Percentiles rank a stretch among this genome's conserved stretches.
These are phyloP conservation scores for Talaromyces funiculosus DNA, from an alignment of 2,329 filamentous ascomycete species.

Conservation along the genomic window DNA sequence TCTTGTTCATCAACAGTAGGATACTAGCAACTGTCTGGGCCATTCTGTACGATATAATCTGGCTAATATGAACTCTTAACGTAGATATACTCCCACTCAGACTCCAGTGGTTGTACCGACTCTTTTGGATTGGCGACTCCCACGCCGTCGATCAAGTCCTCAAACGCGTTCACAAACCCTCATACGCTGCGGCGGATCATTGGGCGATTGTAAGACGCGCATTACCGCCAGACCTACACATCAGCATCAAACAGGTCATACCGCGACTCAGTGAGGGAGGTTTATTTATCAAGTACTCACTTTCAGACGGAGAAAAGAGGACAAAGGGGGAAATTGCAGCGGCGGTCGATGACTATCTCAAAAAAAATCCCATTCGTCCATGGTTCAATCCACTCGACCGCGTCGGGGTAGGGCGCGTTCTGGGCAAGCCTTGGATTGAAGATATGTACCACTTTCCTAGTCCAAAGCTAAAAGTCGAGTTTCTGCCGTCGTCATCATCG, in stretches of 20 bases:
- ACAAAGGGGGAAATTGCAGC: constrained; percentile 51
- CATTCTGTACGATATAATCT: neutral
- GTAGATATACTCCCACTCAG: constrained; percentile 78
- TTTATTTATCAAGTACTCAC: constrained; percentile 80
- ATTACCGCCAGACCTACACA: constrained; percentile 55
- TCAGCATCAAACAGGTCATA: constrained; percentile 74
- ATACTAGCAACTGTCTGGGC: constrained; percentile 4
- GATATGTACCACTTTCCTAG: constrained; percentile 81
- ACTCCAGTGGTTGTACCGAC: constrained; percentile 57
- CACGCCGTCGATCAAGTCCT: constrained; percentile 46
- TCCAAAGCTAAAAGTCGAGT: constrained; percentile 72
- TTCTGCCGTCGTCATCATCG: constrained; percentile 57
- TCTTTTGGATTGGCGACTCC: constrained; percentile 45
- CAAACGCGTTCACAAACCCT: constrained; percentile 48
- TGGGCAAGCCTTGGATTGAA: constrained; percentile 87
- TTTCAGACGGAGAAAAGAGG: constrained; percentile 39
- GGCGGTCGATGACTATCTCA: constrained; percentile 58
- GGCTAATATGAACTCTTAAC: constrained; percentile 10
- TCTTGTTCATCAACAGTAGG: constrained; percentile 86
- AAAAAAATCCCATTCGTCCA: constrained; percentile 67
- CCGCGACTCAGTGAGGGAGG: constrained; percentile 87
- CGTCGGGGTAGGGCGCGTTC: constrained; percentile 67
- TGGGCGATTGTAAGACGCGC: constrained; percentile 53
- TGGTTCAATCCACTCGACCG: constrained; percentile 82
- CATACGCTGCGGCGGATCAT: constrained; percentile 52